Conservation (phyloP, 768 basidiomycete genomes). For the Gymnopilus junonius region DNA sequence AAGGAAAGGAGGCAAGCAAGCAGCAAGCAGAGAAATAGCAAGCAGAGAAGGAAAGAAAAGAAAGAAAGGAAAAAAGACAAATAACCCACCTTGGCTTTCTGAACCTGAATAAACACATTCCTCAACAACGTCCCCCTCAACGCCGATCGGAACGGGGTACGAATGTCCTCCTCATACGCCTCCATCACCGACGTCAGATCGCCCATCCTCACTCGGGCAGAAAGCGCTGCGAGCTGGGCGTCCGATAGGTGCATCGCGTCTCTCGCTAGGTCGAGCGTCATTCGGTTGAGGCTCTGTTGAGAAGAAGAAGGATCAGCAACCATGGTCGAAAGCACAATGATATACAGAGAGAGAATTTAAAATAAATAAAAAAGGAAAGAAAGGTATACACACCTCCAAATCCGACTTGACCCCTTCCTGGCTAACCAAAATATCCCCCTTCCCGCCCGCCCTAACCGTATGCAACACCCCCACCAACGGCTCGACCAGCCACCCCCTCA, state of each 20-base stretch:
- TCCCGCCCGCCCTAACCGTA: conserved; percentile 83
- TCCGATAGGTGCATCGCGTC: conserved; percentile 76
- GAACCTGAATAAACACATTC: conserved; percentile 88
- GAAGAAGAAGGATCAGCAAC: too few species aligned
- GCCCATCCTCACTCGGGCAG: conserved; percentile 70
- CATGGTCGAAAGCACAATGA: too few species aligned
- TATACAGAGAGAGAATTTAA: too few species aligned
- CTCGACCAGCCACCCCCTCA: conserved; percentile 84
- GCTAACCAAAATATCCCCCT: conserved; percentile 74
- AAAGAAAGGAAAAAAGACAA: neutral
- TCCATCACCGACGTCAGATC: conserved; percentile 87
- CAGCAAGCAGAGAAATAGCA: neutral
- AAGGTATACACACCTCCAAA: conserved; percentile 77
- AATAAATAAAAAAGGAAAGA: too few species aligned
- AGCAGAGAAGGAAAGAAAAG: neutral
- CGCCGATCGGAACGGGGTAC: conserved; percentile 81
- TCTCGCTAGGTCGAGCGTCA: conserved; percentile 83
- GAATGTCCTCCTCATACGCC: conserved; percentile 92
- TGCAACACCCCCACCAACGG: conserved; percentile 82
- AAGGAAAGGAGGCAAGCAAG: neutral
- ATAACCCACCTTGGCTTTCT: conserved; percentile 83
- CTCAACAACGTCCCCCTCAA: conserved; percentile 81
- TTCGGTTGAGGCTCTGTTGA: conserved; percentile 90
- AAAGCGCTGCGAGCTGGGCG: conserved; percentile 67
- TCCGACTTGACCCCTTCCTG: conserved; percentile 86